Evolutionary conservation across 768 basidiomycete species (phyloP), one percentile per base, ranked within the genome.

Genomic region (Termitomyces bulborhizus): DNA sequence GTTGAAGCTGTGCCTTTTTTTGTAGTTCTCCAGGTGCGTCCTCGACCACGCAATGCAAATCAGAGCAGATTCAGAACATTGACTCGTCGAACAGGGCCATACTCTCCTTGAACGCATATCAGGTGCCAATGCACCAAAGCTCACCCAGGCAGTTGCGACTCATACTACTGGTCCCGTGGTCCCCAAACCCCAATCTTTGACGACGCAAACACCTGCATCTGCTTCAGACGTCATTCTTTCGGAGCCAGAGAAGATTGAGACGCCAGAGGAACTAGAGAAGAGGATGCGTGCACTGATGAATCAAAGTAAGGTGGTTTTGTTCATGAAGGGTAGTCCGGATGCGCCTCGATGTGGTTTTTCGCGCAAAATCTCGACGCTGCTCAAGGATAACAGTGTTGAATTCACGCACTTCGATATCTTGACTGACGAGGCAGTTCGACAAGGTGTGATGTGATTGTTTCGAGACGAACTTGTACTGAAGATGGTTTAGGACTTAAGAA

Each of bases 261-360:
- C 83, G 0, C 70, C 76, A 16, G 90, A 89, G 61, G 78, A 89
- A 62, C 79, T 96, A 21, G 75, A 79, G 15, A 66, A 70, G 42
- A 79, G 93, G 48, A 80, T 95, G 65, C 74, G 69, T 15, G 60
- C 57, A 44, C 71, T 99, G 55, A 96, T 98, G 93, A 80, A 78
- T 57, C 82, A 90, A 70, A 81, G 79, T 69, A 76, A 77, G 21
- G 84, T 94, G 11, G 86, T 96, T 27, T 64, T 95, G 55, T 93
- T 95, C 77, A 95, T 96, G 91, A 96, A 96, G 69, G 93, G 93
- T 18, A 77, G 71, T 49, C 91, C 92, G 0, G 79, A 85, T 32
- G 74, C 71, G 2, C 93, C 93, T 6, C 82, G 86, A 54, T 96
- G 93, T 61, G 92, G 92, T 1, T 96, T 94, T 67, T 91, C 89